phyloP scores from a whole-genome alignment of 2,329 filamentous ascomycete genomes.

The Lecanicillium sp. region DNA sequence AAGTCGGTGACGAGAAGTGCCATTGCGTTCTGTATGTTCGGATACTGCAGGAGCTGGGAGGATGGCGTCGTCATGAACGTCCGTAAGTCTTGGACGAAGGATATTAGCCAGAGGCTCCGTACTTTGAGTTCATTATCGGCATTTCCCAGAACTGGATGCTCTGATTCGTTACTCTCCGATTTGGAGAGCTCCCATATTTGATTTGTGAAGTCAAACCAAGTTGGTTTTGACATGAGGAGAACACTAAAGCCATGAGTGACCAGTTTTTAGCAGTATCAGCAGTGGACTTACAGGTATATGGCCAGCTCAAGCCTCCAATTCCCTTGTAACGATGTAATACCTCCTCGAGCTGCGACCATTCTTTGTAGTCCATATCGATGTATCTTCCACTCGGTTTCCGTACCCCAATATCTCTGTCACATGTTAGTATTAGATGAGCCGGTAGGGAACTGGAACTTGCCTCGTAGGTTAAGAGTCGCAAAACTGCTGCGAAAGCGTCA shows the following conservation, averaged over 20 bases:
- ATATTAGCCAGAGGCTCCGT: background rate
- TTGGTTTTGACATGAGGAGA: background rate
- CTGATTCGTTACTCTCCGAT: background rate
- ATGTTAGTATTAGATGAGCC: too few relatives aligned
- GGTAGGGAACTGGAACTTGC: too few relatives aligned
- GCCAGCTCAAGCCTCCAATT: background rate
- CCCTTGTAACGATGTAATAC: background rate
- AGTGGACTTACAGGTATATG: background rate
- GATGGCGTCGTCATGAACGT: background rate
- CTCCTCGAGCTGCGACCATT: background rate
- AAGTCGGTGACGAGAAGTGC: background rate
- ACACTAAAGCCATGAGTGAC: background rate
- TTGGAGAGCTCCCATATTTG: constrained; percentile 1
- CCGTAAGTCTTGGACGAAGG: background rate
- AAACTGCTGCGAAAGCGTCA: constrained; percentile 17
- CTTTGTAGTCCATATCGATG: background rate
- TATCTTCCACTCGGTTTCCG: background rate
- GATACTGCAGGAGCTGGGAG: background rate
- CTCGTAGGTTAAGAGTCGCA: constrained; percentile 7
- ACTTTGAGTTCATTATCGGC: background rate
- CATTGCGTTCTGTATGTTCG: background rate
- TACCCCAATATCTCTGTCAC: constrained; percentile 1
- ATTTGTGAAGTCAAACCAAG: background rate
- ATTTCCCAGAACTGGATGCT: background rate
- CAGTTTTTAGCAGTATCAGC: background rate